Base-by-base conservation (phyloP, 352 stramenopile species). In the Poterioochromonas sp. region DNA sequence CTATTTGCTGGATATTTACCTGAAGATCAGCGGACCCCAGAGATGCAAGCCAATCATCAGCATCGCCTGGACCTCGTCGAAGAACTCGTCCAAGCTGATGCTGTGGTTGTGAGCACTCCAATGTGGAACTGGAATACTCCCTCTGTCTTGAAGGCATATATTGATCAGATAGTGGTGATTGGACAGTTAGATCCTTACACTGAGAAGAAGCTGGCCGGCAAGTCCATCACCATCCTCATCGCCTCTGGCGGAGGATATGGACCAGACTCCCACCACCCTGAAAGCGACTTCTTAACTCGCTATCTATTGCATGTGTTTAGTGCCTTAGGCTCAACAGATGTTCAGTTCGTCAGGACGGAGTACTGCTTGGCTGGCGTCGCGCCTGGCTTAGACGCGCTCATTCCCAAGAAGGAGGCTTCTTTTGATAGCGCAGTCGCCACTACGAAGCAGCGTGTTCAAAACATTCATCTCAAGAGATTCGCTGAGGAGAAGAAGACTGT, bases 131-230 rank as follows among this genome's bases (percentile, higher is more conserved):
- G 54, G 54, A 65, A 65, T 65, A 32, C n/a, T 35, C 54, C 54
- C 8, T 65, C 54, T 35, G 54, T 65, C 8, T 65, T 65, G n/a
- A 65, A 65, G n/a, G 54, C 54, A 35, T 65, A 65, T 65, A 65
- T 65, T 65, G 54, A 65, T 32, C 54, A 65, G 47, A 58, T 58
- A 58, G 47, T 58, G 47, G 47, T 58, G 47, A 58, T 58, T 58
- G 47, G 47, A 58, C 47, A 58, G 47, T 58, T 58, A 58, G 47
- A 58, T 58, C 47, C 47, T 58, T 58, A 58, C 47, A 58, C 47
- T 58, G 47, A 58, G 47, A 58, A 58, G 47, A 58, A 58, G 47
- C 47, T 58, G 47, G 47, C 47, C 47, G 47, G 47, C 47, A 58
- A 58, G 47, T 58, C 47, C 47, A 58, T 58, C 47, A 58, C 47